These are phyloP conservation scores for Plectosphaerella plurivora DNA, from an alignment of 2,329 filamentous ascomycete genomes.

Conservation along the genomic window DNA sequence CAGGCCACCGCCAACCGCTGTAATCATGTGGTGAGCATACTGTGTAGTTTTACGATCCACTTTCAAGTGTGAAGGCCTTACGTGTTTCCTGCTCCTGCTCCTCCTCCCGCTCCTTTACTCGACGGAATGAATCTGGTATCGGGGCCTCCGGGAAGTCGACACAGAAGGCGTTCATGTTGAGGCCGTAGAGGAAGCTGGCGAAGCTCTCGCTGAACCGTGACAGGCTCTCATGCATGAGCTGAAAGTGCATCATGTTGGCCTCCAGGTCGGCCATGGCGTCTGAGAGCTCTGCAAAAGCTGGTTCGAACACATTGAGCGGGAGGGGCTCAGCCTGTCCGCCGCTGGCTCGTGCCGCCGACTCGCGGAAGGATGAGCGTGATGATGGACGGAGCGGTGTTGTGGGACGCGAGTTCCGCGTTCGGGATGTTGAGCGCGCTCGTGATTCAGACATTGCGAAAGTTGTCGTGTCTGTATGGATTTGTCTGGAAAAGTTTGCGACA, in stretches of 20 bases:
- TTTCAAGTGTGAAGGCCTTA: too few relatives aligned
- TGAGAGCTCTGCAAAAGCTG: slow-evolving; percentile 86
- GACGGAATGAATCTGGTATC: slow-evolving; percentile 74
- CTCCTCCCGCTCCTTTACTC: slow-evolving; percentile 55
- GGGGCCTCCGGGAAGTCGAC: slow-evolving; percentile 96
- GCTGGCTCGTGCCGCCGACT: slow-evolving; percentile 56
- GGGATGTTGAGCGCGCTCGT: slow-evolving; percentile 48
- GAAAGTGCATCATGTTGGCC: slow-evolving; percentile 95
- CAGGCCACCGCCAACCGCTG: too few relatives aligned
- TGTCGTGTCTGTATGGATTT: neutral
- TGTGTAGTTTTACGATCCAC: too few relatives aligned
- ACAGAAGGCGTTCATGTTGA: slow-evolving; percentile 99
- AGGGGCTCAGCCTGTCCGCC: slow-evolving; percentile 46
- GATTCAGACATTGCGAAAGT: slow-evolving; percentile 1
- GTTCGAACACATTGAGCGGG: slow-evolving; percentile 79
- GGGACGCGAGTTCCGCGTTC: slow-evolving; percentile 66
- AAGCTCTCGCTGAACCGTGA: slow-evolving; percentile 94
- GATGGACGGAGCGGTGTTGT: slow-evolving; percentile 89
- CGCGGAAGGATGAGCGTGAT: slow-evolving; percentile 83
- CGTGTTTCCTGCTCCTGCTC: slow-evolving; percentile 20
- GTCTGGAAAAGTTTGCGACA: neutral
- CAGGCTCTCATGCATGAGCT: slow-evolving; percentile 93
- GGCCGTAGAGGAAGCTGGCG: slow-evolving; percentile 86
- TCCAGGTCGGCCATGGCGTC: slow-evolving; percentile 95
- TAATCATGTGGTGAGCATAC: too few relatives aligned